Conservation (phyloP, 2,329 filamentous ascomycete species). For the Aspergillus sp. region DNA sequence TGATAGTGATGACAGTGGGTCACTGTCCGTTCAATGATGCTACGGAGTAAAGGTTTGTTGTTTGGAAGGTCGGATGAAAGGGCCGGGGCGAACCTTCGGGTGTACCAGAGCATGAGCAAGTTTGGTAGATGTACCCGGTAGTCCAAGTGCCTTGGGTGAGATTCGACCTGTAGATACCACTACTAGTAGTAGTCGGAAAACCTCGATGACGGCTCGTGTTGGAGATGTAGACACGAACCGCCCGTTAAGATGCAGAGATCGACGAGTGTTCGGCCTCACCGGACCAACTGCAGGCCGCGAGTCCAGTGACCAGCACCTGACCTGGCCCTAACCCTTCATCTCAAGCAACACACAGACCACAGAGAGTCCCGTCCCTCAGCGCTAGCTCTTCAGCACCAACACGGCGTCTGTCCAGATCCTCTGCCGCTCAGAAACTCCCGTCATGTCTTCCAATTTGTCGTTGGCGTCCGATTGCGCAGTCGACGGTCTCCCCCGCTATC, state of each 20-base stretch:
- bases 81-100: constrained; percentile 28
- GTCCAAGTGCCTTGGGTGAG: too few species aligned
- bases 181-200: too few species aligned
- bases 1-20: neutral
- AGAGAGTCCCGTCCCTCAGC: constrained; percentile 7
- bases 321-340: constrained; percentile 17
- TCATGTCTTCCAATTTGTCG: constrained; percentile 2
- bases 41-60: too few species aligned
- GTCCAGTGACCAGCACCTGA: constrained; percentile 24
- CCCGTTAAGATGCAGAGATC: constrained; percentile 7
- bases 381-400: constrained; percentile 1
- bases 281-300: constrained; percentile 10
- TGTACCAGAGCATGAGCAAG: constrained; percentile 17
- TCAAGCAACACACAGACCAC: constrained; percentile 14
- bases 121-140: too few species aligned
- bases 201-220: neutral
- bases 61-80: constrained; percentile 14
- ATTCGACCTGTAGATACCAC: too few species aligned
- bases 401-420: constrained; percentile 10
- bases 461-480: constrained; percentile 10
- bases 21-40: neutral
- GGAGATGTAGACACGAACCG: neutral
- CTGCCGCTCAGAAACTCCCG: neutral
- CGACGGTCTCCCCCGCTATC: constrained; percentile 17
- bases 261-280: constrained; percentile 19